phyloP scores from a whole-genome alignment of 2,329 filamentous ascomycete genomes.

The Hortaea sp. region DNA sequence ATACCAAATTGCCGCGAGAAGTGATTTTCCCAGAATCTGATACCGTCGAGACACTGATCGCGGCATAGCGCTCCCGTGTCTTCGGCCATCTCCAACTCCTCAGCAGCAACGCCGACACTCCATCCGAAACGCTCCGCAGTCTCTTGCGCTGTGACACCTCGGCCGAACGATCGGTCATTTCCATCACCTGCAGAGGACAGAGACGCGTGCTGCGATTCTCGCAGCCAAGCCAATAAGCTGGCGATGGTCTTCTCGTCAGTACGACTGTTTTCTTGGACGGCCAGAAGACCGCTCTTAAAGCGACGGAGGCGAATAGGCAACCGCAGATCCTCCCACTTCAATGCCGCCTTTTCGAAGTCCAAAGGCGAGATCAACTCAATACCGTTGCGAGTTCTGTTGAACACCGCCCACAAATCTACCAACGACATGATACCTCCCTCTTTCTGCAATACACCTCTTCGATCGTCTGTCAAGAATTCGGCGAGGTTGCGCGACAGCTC shows the following conservation, averaged over 20 bases:
- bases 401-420: conserved; percentile 87
- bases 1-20: conserved; percentile 10
- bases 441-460: conserved; percentile 62
- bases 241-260: conserved; percentile 85
- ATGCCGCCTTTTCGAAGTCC: conserved; percentile 84
- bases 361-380: conserved; percentile 87
- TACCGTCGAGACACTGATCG: conserved; percentile 82
- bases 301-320: conserved; percentile 77
- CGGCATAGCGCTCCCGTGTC: conserved; percentile 79
- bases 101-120: conserved; percentile 91
- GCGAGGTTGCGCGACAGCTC: conserved; percentile 76
- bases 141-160: conserved; percentile 82
- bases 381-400: conserved; percentile 84
- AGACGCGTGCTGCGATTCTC: conserved; percentile 34
- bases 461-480: conserved; percentile 81
- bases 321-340: conserved; percentile 77
- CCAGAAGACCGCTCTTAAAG: conserved; percentile 89
- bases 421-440: conserved; percentile 83
- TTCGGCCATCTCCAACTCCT: conserved; percentile 96
- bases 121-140: conserved; percentile 84
- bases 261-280: conserved; percentile 78
- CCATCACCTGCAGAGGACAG: conserved; percentile 48
- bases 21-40: conserved; percentile 84
- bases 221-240: conserved; percentile 66
- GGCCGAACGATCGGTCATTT: conserved; percentile 70